Percentiles rank a stretch among this genome's conserved stretches.
Conservation (phyloP, 306 rosid species). For the Vigna trinervia region DNA sequence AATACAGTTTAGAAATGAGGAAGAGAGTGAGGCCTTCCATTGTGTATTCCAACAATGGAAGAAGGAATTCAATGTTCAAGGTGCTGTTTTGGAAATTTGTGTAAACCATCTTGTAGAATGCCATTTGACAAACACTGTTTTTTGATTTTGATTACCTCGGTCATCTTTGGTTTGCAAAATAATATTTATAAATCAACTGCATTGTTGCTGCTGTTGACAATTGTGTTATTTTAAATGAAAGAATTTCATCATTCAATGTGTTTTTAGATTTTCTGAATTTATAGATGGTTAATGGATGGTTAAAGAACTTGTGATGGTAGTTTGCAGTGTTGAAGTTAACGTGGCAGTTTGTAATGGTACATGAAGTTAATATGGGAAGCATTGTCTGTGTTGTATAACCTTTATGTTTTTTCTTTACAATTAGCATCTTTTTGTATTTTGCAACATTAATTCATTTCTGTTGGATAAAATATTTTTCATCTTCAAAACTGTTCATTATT, state of each 20-base stretch:
- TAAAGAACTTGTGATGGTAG: slow-evolving; percentile 7
- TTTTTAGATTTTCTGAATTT: background rate
- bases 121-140: slow-evolving; percentile 30
- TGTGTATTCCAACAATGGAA: slow-evolving; percentile 71
- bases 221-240: background rate
- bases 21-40: slow-evolving; percentile 73
- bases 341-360: background rate
- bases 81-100: slow-evolving; percentile 54
- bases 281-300: slow-evolving; percentile 4
- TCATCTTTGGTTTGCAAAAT: slow-evolving; percentile 23
- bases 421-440: slow-evolving; percentile 20
- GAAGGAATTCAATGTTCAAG: slow-evolving; percentile 60
- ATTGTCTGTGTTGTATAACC: background rate
- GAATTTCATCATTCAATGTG: background rate
- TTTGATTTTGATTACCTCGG: slow-evolving; percentile 35
- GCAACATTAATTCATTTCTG: slow-evolving; percentile 17
- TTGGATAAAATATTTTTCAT: slow-evolving; percentile 3
- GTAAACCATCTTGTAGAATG: slow-evolving; percentile 27
- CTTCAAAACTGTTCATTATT: slow-evolving; percentile 3
- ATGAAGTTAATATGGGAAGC: background rate
- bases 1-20: slow-evolving; percentile 70
- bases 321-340: background rate
- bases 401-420: slow-evolving; percentile 20
- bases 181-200: slow-evolving; percentile 17
- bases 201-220: background rate